These are phyloP conservation scores for Aspergillus piperis DNA, from an alignment of 2,329 filamentous ascomycete species.

Conservation along the genomic window DNA sequence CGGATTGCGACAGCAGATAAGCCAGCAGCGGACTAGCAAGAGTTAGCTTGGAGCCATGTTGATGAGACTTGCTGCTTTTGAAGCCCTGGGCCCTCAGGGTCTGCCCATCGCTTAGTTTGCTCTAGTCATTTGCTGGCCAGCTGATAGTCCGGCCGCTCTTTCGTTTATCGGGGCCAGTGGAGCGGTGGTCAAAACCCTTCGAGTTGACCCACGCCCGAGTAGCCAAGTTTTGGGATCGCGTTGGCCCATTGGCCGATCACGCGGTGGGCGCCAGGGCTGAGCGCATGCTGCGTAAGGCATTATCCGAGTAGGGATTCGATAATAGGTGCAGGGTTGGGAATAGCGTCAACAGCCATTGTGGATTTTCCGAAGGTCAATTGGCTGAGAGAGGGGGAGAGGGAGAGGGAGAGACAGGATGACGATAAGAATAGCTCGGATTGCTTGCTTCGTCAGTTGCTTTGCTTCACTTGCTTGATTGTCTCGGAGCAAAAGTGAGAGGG, in stretches of 20 bases:
- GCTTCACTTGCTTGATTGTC: neutral
- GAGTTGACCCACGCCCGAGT: neutral
- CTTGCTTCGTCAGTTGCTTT: neutral
- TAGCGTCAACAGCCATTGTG: too few species aligned
- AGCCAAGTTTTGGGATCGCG: neutral
- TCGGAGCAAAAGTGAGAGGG: too few species aligned
- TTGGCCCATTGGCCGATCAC: neutral
- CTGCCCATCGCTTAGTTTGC: constrained; percentile 2
- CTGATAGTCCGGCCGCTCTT: neutral
- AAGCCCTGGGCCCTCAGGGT: constrained; percentile 2
- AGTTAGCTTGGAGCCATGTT: neutral
- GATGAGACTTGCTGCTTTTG: neutral
- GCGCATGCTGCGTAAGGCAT: too few species aligned
- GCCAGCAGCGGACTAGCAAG: constrained; percentile 5
- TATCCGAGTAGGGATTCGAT: too few species aligned
- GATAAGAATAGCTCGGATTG: neutral
- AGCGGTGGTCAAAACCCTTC: neutral
- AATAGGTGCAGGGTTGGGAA: too few species aligned
- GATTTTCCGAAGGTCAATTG: neutral
- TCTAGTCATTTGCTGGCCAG: neutral
- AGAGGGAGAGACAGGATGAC: neutral
- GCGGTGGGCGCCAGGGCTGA: neutral
- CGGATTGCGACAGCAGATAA: constrained; percentile 3
- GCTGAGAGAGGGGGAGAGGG: too few species aligned
- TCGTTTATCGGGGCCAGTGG: neutral